Base-by-base conservation (phyloP, 352 stramenopile species). In the Phytophthora fragariaefolia region DNA sequence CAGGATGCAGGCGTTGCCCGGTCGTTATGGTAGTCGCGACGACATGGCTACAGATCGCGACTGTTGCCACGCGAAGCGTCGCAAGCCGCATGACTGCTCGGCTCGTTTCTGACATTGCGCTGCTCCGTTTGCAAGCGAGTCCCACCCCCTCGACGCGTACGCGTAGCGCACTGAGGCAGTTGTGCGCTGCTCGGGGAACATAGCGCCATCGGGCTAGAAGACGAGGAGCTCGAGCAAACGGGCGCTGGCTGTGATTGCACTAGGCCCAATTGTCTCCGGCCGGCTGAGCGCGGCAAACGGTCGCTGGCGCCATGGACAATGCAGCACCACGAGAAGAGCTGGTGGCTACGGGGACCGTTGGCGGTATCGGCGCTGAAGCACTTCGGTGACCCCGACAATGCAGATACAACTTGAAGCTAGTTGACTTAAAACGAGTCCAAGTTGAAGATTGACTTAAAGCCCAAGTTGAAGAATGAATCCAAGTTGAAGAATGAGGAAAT, bases 41-140 rank as follows among this genome's bases (percentile, higher is more conserved):
- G 32, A 67, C 15, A 64, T 67, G 67, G 56, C 61, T 71, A 48
- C 61, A 71, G 56, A 71, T 70, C 28, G 26, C 40, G 61, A n/a
- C 55, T 18, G 62, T 67, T 64, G 51, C 46, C 38, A 1, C 4
- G 18, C 26, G 26, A 75, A 75, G 51, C 43, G 67, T 15, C 62
- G 62, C 55, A 36, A 58, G 23, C 40, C n/a, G n/a, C n/a, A n/a
- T 66, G 54, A 24, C 66, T 55, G 40, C 27, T 66, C 17, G 66
- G 56, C 66, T 67, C 66, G 66, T 74, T 63, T 71, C 18, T 71
- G 26, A 57, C 26, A 26, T 32, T n/a, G n/a, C 0, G 1, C 26
- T 58, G 61, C 42, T 66, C 23, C 62, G 57, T 68, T 75, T 71
- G 67, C 60, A 38, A 26, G 13, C 23, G 18, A 47, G 63, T 56